Evolutionary conservation across 331 rosid species (phyloP), one percentile per base, ranked within the genome.

Genomic region (Spiraea crenata): DNA sequence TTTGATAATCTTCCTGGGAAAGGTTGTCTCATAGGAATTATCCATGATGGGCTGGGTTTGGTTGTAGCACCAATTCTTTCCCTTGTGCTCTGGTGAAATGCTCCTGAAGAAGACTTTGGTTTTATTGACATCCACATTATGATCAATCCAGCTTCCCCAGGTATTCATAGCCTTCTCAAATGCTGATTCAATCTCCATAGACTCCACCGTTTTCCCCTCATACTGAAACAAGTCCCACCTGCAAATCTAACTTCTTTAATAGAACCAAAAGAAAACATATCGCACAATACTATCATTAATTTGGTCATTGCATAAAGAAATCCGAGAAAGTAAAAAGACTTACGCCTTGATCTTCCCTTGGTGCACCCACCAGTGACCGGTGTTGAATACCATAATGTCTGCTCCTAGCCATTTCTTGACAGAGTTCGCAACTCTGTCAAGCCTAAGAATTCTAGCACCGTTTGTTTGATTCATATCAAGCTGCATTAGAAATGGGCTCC

Each of bases 401-500:
- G 88, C 85, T 6, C 83, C 83, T 11, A 9, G 7, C 85, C 83
- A 84, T 50, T 62, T 66, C 47, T 12, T 35, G 8, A 72, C 72
- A 11, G 63, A 40, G 57, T 39, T 12, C 5, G 82, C 42, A 15
- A 84, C 72, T 56, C 72, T 55, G 57, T 78, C 83, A 13, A 84
- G 83, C 72, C 55, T 78, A 13, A 84, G 66, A 68, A 78, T 38
- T 60, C 67, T 70, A n/a, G 52, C 46, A 9, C 83, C 81, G n/a
- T 31, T 57, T 19, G 10, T 68, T 59, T 9, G 16, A 47, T 78
- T 54, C 34, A 56, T 77, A 41, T 77, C 69, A 37, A 75, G 74
- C 42, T 81, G 65, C 42, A 81, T 83, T n/a, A 84, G 83, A 72
- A 81, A 84, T 31, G 88, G 85, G 70, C 85, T 84, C 88, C 88